Evolutionary conservation across 352 stramenopile species (phyloP).

Genomic region (Phytophthora macrochlamydospora): DNA sequence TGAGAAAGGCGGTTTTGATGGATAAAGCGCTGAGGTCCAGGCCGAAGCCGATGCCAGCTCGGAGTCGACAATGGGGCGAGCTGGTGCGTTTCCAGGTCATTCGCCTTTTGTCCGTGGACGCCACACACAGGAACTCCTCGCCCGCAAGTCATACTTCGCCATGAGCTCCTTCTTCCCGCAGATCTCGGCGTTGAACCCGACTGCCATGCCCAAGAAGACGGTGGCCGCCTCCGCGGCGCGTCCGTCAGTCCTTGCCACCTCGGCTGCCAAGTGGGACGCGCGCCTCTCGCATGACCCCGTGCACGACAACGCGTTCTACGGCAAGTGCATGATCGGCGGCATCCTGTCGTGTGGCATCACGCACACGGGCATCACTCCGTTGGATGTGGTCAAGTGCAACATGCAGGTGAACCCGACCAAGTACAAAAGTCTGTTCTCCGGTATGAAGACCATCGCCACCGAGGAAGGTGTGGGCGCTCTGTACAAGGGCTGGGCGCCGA

Average conservation of each 20-base stretch:
- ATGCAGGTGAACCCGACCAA: constrained; percentile 89
- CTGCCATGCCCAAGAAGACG: constrained; percentile 3
- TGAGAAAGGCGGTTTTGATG: constrained; percentile 29
- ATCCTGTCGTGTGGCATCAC: constrained; percentile 90
- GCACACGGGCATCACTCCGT: constrained; percentile 87
- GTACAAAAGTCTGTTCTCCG: constrained; percentile 74
- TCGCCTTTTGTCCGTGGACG: constrained; percentile 20
- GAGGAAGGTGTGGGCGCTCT: constrained; percentile 75
- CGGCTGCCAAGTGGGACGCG: constrained; percentile 68
- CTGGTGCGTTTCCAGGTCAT: constrained; percentile 15
- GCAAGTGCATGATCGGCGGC: constrained; percentile 91
- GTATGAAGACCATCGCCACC: constrained; percentile 76
- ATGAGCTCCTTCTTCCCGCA: constrained; percentile 75
- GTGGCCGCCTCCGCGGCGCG: constrained; percentile 25
- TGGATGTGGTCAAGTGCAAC: constrained; percentile 94
- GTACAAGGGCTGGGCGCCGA: constrained; percentile 90
- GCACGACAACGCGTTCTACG: constrained; percentile 89
- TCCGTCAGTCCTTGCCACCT: constrained; percentile 53
- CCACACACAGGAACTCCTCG: constrained; percentile 18
- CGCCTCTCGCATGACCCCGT: constrained; percentile 60
- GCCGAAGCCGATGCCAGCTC: neutral
- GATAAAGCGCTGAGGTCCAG: constrained; percentile 22
- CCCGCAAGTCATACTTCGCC: constrained; percentile 2
- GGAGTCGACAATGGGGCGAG: constrained; percentile 7
- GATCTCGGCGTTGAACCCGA: constrained; percentile 66